These are phyloP conservation scores for Xylaria sp. DNA, from an alignment of 2,329 filamentous ascomycete genomes.

Conservation along the genomic window DNA sequence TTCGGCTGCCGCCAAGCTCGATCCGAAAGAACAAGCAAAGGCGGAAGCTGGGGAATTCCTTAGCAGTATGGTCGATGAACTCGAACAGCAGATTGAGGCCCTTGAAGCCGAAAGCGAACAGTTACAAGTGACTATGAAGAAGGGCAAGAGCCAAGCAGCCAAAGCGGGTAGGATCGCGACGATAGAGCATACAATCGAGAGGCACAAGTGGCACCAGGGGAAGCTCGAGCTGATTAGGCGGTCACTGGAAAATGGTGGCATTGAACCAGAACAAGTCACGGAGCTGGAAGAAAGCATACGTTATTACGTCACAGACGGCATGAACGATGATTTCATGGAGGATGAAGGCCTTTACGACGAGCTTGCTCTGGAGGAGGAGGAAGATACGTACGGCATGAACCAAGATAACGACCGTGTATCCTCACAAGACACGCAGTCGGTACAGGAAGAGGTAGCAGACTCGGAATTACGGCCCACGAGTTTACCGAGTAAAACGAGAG, in stretches of 20 bases:
- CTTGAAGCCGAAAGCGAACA: constrained; percentile 90
- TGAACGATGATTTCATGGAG: constrained; percentile 89
- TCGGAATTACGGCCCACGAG: constrained; percentile 58
- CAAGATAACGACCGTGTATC: constrained; percentile 86
- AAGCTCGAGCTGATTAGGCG: constrained; percentile 92
- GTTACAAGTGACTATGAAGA: constrained; percentile 90
- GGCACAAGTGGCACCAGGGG: constrained; percentile 95
- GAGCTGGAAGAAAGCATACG: constrained; percentile 91
- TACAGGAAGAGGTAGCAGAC: constrained; percentile 84
- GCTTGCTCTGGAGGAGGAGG: constrained; percentile 89
- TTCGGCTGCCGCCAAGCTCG: constrained; percentile 88
- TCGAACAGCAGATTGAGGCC: constrained; percentile 92
- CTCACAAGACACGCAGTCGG: constrained; percentile 93
- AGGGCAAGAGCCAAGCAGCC: constrained; percentile 85
- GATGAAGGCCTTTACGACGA: constrained; percentile 97
- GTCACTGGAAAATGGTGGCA: constrained; percentile 89
- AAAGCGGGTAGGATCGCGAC: constrained; percentile 90
- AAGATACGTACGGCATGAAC: constrained; percentile 83
- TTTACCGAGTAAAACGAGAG: constrained; percentile 63
- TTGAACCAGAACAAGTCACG: constrained; percentile 87
- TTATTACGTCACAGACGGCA: constrained; percentile 93
- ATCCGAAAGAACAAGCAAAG: constrained; percentile 98
- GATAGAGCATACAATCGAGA: constrained; percentile 84
- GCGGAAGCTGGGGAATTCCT: constrained; percentile 88
- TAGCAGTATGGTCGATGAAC: constrained; percentile 85